Base-by-base conservation (phyloP, 2,329 filamentous ascomycete genomes). In the Scedosporium minutisporum region DNA sequence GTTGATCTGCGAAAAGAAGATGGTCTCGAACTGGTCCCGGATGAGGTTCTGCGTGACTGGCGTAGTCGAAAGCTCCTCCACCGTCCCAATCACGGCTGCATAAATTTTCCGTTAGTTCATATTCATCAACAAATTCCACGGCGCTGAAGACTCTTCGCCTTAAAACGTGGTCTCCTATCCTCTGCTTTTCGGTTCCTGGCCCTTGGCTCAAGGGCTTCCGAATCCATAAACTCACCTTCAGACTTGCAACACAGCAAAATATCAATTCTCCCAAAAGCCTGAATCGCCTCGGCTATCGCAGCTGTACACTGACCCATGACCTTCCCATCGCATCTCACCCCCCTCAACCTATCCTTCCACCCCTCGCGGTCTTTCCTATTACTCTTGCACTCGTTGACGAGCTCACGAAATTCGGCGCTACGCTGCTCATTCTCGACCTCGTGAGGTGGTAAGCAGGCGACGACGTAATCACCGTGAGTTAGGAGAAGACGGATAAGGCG, bases 1-100 rank as follows among this genome's bases (percentile, higher is more conserved):
- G 75, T 97, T 97, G 73, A 97, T 88, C 63, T 96, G 92, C 0
- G 91, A 91, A 74, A 97, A 97, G 79, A 96, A 97, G 69, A 96
- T 91, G 66, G 87, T 87, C 74, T 97, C 93, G 72, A 97, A 97
- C 73, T 97, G 93, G 70, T 96, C 90, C 65, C 90, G 86, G 42
- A 96, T 88, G 18, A 97, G 82, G 64, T 88, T 91, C 67, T 88
- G 83, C 1, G 91, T 92, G 53, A 86, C 83, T 4, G 82, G 81
- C 25, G 82, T 87, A 33, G 90, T 88, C 0, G 88, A 87, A 27
- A 97, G 80, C 74, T 99, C 95, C 75, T 97, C 95, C 6, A 97
- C 89, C 0, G 91, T 90, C 48, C 93, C 95, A 41, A 97, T 86
- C 38, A 97, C 85, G 66, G 91, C 90, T 92, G 33, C 9, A 14